phyloP scores from a whole-genome alignment of 108 stramenopile species.

The Pseudonitzschia delicatissima region DNA sequence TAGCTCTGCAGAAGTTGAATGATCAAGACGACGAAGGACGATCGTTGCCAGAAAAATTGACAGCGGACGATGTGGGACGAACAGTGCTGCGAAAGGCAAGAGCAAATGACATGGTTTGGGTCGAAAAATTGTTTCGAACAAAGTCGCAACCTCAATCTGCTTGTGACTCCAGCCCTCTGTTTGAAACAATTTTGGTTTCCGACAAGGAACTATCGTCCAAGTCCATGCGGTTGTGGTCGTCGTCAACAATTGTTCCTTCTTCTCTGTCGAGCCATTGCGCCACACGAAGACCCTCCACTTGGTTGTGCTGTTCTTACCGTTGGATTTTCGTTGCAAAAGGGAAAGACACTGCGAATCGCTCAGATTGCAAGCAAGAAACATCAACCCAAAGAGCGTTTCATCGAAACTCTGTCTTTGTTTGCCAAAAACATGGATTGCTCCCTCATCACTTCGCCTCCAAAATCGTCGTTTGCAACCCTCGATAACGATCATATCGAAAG shows the following conservation, averaged over 20 bases:
- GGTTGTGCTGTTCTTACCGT: conserved; percentile 69
- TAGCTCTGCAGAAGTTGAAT: conserved; percentile 44
- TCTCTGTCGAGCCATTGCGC: conserved; percentile 60
- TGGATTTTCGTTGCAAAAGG: conserved; percentile 46
- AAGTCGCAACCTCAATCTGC: neutral
- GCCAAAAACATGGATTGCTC: conserved; percentile 53
- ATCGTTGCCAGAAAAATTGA: conserved; percentile 33
- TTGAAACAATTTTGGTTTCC: neutral
- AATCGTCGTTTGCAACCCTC: neutral
- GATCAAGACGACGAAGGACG: conserved; percentile 67
- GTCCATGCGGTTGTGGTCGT: conserved; percentile 20
- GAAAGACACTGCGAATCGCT: conserved; percentile 42
- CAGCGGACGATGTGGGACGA: conserved; percentile 57
- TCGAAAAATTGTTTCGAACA: conserved; percentile 37
- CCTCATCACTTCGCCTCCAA: conserved; percentile 14
- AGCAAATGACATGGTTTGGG: conserved; percentile 44
- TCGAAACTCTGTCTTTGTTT: conserved; percentile 67
- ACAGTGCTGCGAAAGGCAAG: conserved; percentile 56
- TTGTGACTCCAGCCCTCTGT: neutral
- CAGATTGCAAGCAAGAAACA: conserved; percentile 58
- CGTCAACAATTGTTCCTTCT: conserved; percentile 54
- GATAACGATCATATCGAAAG: conserved; percentile 10
- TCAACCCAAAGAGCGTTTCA: conserved; percentile 63
- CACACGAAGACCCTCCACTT: conserved; percentile 66
- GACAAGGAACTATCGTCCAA: conserved; percentile 2